A percentile compares a stretch with the other conserved stretches of the same genome.
Evolutionary conservation across 805 yeast genomes (phyloP).

Genomic region (Monosporozyma aquatica): DNA sequence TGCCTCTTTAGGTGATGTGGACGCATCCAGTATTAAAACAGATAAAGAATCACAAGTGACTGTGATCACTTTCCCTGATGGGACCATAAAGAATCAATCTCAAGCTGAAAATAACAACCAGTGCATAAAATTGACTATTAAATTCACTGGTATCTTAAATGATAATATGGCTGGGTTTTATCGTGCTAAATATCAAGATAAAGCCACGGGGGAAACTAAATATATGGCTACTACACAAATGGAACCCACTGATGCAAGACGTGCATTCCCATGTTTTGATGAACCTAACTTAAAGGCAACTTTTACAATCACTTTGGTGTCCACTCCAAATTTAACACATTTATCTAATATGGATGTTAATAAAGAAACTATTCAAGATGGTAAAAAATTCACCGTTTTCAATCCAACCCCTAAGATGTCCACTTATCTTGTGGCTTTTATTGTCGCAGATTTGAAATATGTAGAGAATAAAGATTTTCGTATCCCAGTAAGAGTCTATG

Average conservation of each 20-base stretch:
- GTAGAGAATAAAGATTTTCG: constrained; percentile 57
- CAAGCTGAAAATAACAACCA: constrained; percentile 32
- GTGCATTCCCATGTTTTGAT: constrained; percentile 82
- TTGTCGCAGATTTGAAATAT: constrained; percentile 70
- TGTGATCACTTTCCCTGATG: constrained; percentile 46
- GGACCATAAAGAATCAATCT: constrained; percentile 23
- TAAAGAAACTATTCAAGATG: constrained; percentile 36
- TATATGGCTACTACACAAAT: constrained; percentile 78
- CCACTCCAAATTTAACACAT: constrained; percentile 46
- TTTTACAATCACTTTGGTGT: constrained; percentile 54
- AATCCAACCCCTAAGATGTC: constrained; percentile 77
- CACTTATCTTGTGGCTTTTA: constrained; percentile 77
- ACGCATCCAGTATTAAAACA: constrained; percentile 36
- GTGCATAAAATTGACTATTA: constrained; percentile 41
- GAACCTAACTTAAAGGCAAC: constrained; percentile 75
- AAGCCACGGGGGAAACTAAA: constrained; percentile 52
- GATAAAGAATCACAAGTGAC: constrained; percentile 55
- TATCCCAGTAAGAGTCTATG: constrained; percentile 71
- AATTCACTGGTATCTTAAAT: constrained; percentile 56
- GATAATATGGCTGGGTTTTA: constrained; percentile 80
- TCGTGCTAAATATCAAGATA: constrained; percentile 52
- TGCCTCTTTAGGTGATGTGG: constrained; percentile 34
- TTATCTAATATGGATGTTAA: constrained; percentile 64
- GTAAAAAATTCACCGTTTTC: constrained; percentile 49
- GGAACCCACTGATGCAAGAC: constrained; percentile 80